A percentile compares a stretch with the other conserved stretches of the same genome.
These are phyloP conservation scores for Magnolia kwangsiensis DNA, from an alignment of 164 flowering plant genomes.

Conservation along the genomic window DNA sequence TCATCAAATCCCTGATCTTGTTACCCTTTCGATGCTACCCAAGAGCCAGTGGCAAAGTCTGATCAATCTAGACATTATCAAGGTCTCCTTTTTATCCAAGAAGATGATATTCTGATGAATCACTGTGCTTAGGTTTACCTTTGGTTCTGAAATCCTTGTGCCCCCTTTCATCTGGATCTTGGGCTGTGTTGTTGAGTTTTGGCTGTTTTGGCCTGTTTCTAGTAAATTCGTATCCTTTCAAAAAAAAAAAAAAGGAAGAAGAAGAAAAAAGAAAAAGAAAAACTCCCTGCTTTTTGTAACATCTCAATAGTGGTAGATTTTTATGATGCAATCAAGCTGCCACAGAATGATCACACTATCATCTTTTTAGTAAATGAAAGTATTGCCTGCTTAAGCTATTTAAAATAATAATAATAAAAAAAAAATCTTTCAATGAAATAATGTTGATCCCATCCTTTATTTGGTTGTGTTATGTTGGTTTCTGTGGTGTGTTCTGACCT, in stretches of 20 bases:
- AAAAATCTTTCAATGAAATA: not conserved
- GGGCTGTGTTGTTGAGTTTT: too few species aligned
- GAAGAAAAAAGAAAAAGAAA: too few species aligned
- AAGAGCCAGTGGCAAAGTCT: constrained; percentile 97
- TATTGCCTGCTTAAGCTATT: not conserved
- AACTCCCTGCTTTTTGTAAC: too few species aligned
- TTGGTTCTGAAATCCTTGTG: not conserved
- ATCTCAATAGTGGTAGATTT: not conserved
- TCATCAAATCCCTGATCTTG: constrained; percentile 75
- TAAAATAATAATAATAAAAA: not conserved
- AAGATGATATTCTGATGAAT: not conserved
- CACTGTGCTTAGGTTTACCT: not conserved
- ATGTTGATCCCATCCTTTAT: not conserved
- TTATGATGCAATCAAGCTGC: not conserved
- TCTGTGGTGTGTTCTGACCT: not conserved
- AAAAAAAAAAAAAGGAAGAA: too few species aligned
- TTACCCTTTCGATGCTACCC: constrained; percentile 91
- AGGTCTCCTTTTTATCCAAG: constrained; percentile 32
- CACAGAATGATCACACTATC: not conserved
- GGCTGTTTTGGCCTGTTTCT: too few species aligned
- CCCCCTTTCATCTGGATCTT: too few species aligned
- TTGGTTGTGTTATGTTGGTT: too few species aligned
- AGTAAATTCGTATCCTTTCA: too few species aligned
- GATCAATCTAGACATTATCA: constrained; percentile 85
- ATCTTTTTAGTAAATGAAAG: not conserved